These are phyloP conservation scores for Camptophora hylomeconis DNA, from an alignment of 2,329 filamentous ascomycete genomes.

Conservation along the genomic window DNA sequence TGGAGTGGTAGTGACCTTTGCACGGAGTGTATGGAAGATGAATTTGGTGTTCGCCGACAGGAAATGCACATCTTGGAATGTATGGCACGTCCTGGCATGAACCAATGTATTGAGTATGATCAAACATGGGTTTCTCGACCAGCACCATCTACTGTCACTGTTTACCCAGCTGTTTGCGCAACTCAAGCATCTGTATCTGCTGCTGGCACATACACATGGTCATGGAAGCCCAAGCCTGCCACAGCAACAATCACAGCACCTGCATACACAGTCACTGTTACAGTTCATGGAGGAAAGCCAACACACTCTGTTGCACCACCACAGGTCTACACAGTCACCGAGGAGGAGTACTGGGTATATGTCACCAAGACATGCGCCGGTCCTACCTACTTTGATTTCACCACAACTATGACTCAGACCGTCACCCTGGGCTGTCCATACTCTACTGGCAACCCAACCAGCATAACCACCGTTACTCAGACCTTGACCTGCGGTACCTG, in stretches of 20 bases:
- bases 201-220: conserved; percentile 9
- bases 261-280: conserved; percentile 9
- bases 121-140: conserved; percentile 12
- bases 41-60: conserved; percentile 10
- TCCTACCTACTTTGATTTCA: conserved; percentile 9
- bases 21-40: conserved; percentile 6
- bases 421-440: conserved; percentile 7
- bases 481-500: too few species aligned
- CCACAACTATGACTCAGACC: conserved; percentile 11
- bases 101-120: conserved; percentile 9
- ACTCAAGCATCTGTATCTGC: conserved; percentile 8
- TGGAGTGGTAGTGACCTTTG: conserved; percentile 12
- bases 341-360: conserved; percentile 8
- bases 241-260: conserved; percentile 8
- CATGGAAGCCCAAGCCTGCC: conserved; percentile 8
- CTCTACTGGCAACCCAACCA: conserved; percentile 8
- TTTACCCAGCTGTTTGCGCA: conserved; percentile 4
- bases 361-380: conserved; percentile 7
- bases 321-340: too few species aligned
- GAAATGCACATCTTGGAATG: conserved; percentile 11
- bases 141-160: conserved; percentile 5
- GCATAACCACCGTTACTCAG: too few species aligned
- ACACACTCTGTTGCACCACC: too few species aligned
- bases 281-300: too few species aligned
- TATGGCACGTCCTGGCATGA: conserved; percentile 6